A percentile compares a stretch with the other conserved stretches of the same genome.
Evolutionary conservation across 2,329 filamentous ascomycete genomes (phyloP).

Genomic region (Botrytis paeoniae): DNA sequence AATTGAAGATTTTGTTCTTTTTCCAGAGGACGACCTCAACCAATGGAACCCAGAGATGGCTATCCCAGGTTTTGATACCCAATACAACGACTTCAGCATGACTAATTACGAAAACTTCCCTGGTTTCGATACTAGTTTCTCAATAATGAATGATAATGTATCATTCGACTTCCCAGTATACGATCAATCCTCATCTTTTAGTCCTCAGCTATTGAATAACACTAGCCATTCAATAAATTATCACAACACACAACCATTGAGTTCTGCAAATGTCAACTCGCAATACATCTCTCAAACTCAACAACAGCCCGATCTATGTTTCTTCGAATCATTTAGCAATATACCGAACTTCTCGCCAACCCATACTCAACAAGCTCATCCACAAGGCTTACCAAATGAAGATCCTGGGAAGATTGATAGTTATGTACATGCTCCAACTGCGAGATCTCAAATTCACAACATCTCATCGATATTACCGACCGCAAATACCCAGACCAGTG

Average conservation of each 20-base stretch:
- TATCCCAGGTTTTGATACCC: constrained; percentile 23
- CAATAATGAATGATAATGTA: constrained; percentile 2
- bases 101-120: constrained; percentile 31
- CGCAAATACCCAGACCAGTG: background rate
- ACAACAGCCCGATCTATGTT: background rate
- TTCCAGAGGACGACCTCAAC: constrained; percentile 29
- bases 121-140: constrained; percentile 14
- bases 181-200: constrained; percentile 22
- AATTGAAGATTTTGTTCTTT: constrained; percentile 36
- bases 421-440: background rate
- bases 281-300: constrained; percentile 8
- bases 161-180: constrained; percentile 26
- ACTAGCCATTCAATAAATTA: background rate
- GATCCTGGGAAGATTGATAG: constrained; percentile 4
- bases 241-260: constrained; percentile 4
- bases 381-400: constrained; percentile 2
- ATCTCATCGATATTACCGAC: background rate
- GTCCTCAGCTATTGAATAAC: background rate
- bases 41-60: constrained; percentile 30
- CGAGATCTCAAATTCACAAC: constrained; percentile 2
- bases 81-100: constrained; percentile 28
- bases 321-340: background rate
- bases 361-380: constrained; percentile 9
- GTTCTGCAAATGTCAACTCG: constrained; percentile 2
- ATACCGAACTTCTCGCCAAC: background rate